Conservation (phyloP, 2,329 filamentous ascomycete species). For the Alternaria hordeiaustralica region DNA sequence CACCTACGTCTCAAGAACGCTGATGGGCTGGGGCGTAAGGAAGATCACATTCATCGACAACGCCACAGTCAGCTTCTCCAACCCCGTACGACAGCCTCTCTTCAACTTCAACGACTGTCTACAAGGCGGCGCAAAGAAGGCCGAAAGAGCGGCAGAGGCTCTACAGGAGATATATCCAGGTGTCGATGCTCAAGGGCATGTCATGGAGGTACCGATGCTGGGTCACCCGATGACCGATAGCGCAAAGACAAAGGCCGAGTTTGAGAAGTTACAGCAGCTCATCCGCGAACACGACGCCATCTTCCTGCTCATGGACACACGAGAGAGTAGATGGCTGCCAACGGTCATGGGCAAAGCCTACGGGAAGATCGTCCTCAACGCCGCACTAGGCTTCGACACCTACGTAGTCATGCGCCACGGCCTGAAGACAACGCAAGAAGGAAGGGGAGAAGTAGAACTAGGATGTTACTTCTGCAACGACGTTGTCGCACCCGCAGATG, state of each 20-base stretch:
- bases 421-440: constrained; percentile 58
- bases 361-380: constrained; percentile 95
- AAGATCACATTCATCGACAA: constrained; percentile 98
- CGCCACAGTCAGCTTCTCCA: constrained; percentile 90
- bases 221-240: constrained; percentile 86
- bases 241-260: constrained; percentile 72
- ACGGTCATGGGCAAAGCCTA: constrained; percentile 94
- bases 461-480: constrained; percentile 99
- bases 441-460: constrained; percentile 68
- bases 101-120: constrained; percentile 91
- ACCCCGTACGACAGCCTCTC: constrained; percentile 91
- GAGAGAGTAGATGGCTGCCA: constrained; percentile 93
- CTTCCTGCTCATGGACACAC: constrained; percentile 96
- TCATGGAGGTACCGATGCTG: constrained; percentile 90
- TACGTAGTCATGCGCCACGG: constrained; percentile 98
- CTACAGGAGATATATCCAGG: constrained; percentile 89
- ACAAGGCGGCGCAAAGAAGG: constrained; percentile 83
- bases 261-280: constrained; percentile 73
- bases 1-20: constrained; percentile 87
- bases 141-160: constrained; percentile 77
- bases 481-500: constrained; percentile 91
- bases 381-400: constrained; percentile 93
- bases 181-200: constrained; percentile 79
- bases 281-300: constrained; percentile 88
- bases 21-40: constrained; percentile 94